A percentile compares a stretch with the other conserved stretches of the same genome.
Conservation (phyloP, 2,329 filamentous ascomycete species). For the Microcera coccophila region DNA sequence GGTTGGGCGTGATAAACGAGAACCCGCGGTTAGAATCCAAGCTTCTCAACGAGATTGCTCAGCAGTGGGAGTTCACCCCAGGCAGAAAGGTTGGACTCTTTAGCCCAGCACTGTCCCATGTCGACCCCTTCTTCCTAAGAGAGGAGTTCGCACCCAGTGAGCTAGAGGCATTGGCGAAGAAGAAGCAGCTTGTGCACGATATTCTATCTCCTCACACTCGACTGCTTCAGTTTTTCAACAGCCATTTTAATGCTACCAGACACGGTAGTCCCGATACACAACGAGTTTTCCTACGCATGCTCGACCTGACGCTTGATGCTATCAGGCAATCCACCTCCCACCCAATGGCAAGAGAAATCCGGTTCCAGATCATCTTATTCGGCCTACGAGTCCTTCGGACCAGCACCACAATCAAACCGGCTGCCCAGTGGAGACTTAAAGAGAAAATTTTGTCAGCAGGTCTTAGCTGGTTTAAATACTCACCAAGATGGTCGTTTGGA, state of each 20-base stretch:
- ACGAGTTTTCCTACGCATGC: conserved; percentile 73
- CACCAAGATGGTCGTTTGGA: conserved; percentile 90
- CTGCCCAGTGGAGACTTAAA: conserved; percentile 76
- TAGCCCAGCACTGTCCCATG: conserved; percentile 64
- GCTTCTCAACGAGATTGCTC: conserved; percentile 79
- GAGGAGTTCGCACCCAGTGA: conserved; percentile 93
- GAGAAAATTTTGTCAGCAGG: conserved; percentile 84
- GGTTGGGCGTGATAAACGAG: conserved; percentile 96
- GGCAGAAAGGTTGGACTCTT: conserved; percentile 78
- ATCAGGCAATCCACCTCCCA: conserved; percentile 69
- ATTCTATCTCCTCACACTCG: conserved; percentile 82
- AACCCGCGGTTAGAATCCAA: conserved; percentile 84
- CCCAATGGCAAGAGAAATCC: conserved; percentile 85
- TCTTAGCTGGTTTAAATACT: conserved; percentile 79
- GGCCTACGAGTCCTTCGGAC: conserved; percentile 72
- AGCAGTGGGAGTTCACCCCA: conserved; percentile 86
- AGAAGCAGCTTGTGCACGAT: conserved; percentile 76
- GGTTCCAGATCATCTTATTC: conserved; percentile 83
- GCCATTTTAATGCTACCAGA: conserved; percentile 92
- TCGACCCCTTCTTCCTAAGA: conserved; percentile 85
- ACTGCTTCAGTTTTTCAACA: conserved; percentile 82
- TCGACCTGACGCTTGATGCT: conserved; percentile 73
- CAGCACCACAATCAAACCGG: conserved; percentile 60
- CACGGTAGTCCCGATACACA: conserved; percentile 79
- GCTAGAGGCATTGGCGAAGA: conserved; percentile 66